Evolutionary conservation across 2,329 filamentous ascomycete species (phyloP).

Genomic region (Trichoderma sp.): DNA sequence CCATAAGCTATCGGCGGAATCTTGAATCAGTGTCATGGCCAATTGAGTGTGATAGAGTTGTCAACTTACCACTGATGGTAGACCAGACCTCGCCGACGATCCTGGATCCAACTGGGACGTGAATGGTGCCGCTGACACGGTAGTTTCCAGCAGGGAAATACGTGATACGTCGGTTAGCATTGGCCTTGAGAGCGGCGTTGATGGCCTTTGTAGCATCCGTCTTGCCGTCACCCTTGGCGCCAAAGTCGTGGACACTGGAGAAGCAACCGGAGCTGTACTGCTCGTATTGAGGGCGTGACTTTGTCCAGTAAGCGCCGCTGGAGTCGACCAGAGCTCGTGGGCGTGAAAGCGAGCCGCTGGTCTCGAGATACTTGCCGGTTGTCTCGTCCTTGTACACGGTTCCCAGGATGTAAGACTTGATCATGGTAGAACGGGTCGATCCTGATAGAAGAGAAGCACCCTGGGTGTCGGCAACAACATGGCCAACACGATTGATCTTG

Average conservation of each 20-base stretch:
- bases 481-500: constrained; percentile 16
- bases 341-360: constrained; percentile 23
- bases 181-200: constrained; percentile 66
- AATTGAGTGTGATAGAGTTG: no score
- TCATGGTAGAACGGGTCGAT: constrained; percentile 13
- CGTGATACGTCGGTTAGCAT: constrained; percentile 27
- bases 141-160: constrained; percentile 40
- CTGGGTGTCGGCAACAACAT: constrained; percentile 20
- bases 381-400: constrained; percentile 26
- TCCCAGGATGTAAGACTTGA: constrained; percentile 27
- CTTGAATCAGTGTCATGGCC: no score
- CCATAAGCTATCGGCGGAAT: constrained; percentile 6
- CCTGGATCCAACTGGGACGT: constrained; percentile 27
- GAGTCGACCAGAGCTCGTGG: constrained; percentile 26
- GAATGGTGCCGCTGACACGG: constrained; percentile 38
- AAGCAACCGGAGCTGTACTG: constrained; percentile 27
- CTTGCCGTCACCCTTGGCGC: constrained; percentile 62
- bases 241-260: constrained; percentile 67
- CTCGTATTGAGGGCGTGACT: constrained; percentile 29
- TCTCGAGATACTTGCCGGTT: constrained; percentile 24
- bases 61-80: constrained; percentile 27
- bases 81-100: constrained; percentile 29
- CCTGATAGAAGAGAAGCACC: constrained; percentile 21
- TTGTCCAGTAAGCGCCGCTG: constrained; percentile 28
- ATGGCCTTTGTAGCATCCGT: constrained; percentile 85